Evolutionary conservation across 768 basidiomycete species (phyloP), one percentile per base, ranked within the genome.

Genomic region (Leccinum rimulosum): DNA sequence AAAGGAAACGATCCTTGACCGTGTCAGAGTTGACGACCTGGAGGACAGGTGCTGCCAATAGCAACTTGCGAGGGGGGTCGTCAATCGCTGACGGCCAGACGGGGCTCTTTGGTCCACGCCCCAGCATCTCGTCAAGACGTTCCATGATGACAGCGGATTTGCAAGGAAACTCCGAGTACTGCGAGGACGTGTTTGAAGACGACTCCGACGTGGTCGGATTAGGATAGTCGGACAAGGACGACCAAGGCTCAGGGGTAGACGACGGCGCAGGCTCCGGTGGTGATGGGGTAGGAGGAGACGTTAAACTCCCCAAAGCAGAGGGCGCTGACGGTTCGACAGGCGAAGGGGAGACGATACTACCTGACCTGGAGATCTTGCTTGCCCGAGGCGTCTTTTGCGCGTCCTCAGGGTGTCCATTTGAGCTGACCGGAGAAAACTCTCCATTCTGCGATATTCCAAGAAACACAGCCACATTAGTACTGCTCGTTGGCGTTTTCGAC

Each of bases 1-100:
- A 95, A 10, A 98, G 82, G 76, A 93, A 93, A 11, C 97, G 87
- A 68, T 98, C 95, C 73, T 98, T 98, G 72, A 95, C 90, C 1
- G 91, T 95, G 73, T 96, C 89, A 45, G 87, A 81, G 74, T 97
- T 94, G 64, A 93, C 93, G 14, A 98, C 93, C 75, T 99, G 97
- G 6, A 96, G 78, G 7, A 96, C 91, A 2, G 94, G 89, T 3
- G 90, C 89, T 2, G 90, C 88, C 45, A 95, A 77, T 15, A 97
- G 76, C 43, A 98, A 76, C 71, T 89, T 93, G 47, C 97, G 84
- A 7, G 93, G 92, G 15, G 94, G 91, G 61, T 91, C 86, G 63
- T 96, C 93, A 53, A 95, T 78, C 30, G 81, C 80, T 49, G 82
- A 80, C 6, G 88, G 77, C 81, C 83, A 84, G 65, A 84, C 74